phyloP scores from a whole-genome alignment of 208 protist genomes.

The Blastocrithidia nonstop region DNA sequence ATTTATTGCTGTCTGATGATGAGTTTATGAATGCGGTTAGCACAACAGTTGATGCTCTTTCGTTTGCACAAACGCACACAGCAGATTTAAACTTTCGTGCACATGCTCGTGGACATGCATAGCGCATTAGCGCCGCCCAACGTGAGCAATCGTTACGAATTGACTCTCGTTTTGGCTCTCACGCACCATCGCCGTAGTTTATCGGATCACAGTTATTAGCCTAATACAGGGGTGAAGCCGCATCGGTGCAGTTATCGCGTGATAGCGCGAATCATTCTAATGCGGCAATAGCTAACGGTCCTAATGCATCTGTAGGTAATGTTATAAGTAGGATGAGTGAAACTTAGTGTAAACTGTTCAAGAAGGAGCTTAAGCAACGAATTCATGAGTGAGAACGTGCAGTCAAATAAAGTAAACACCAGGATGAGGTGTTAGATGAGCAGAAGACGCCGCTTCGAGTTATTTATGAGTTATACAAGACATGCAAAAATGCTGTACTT shows the following conservation, averaged over 20 bases:
- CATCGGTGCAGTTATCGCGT: constrained; percentile 33
- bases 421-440: constrained; percentile 36
- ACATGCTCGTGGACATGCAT: constrained; percentile 37
- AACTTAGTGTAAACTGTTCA: constrained; percentile 47
- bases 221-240: constrained; percentile 56
- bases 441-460: constrained; percentile 54
- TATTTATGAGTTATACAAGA: constrained; percentile 80
- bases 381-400: constrained; percentile 80
- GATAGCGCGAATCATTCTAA: constrained; percentile 21
- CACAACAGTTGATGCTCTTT: constrained; percentile 47
- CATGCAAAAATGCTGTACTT: constrained; percentile 36
- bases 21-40: constrained; percentile 13
- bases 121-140: constrained; percentile 51
- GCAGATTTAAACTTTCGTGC: constrained; percentile 64
- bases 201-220: constrained; percentile 47
- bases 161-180: constrained; percentile 45
- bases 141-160: constrained; percentile 62
- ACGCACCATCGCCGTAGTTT: constrained; percentile 25
- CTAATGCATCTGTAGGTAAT: constrained; percentile 5
- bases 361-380: constrained; percentile 78
- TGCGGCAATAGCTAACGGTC: constrained; percentile 6
- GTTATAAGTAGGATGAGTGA: constrained; percentile 28
- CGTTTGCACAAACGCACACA: constrained; percentile 58
- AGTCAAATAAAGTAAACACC: constrained; percentile 42
- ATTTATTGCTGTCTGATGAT: constrained; percentile 12